Percentiles rank a stretch among this genome's conserved stretches.
Conservation (phyloP, 2,329 filamentous ascomycete species). For the Cladophialophora yegresii region DNA sequence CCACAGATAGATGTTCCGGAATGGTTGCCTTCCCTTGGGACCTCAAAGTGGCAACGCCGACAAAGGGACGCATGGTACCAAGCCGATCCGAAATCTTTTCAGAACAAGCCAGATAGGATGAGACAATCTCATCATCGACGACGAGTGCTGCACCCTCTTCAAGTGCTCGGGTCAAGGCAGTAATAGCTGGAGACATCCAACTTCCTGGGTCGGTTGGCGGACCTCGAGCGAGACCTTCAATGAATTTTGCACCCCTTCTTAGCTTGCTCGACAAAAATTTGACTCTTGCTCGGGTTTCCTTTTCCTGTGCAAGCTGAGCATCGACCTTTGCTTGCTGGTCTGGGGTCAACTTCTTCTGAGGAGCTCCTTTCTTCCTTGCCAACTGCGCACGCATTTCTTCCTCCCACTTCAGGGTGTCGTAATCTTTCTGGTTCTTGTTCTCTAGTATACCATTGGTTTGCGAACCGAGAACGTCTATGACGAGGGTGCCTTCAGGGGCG, state of each 20-base stretch:
- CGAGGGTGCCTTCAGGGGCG: conserved; percentile 82
- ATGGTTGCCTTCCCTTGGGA: conserved; percentile 73
- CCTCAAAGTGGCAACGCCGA: conserved; percentile 83
- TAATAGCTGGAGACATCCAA: conserved; percentile 84
- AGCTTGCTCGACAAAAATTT: conserved; percentile 69
- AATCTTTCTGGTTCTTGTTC: conserved; percentile 91
- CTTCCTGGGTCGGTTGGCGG: conserved; percentile 84
- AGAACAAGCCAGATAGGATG: conserved; percentile 77
- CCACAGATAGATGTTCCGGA: conserved; percentile 69
- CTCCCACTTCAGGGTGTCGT: conserved; percentile 96
- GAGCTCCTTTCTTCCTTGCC: conserved; percentile 83
- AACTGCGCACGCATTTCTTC: conserved; percentile 83
- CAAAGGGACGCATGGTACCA: conserved; percentile 74
- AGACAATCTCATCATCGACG: conserved; percentile 74
- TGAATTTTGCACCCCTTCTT: conserved; percentile 80
- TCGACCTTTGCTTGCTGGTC: conserved; percentile 91
- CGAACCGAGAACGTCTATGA: conserved; percentile 86
- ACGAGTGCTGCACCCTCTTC: conserved; percentile 79
- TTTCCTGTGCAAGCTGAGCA: conserved; percentile 84
- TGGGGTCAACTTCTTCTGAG: conserved; percentile 83
- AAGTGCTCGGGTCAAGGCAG: conserved; percentile 71
- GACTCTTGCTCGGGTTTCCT: conserved; percentile 73
- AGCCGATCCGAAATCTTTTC: conserved; percentile 73
- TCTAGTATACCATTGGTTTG: conserved; percentile 70
- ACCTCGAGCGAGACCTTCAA: conserved; percentile 76